Base-by-base conservation (phyloP, 164 flowering plant genomes). In the Magnolia kwangsiensis region DNA sequence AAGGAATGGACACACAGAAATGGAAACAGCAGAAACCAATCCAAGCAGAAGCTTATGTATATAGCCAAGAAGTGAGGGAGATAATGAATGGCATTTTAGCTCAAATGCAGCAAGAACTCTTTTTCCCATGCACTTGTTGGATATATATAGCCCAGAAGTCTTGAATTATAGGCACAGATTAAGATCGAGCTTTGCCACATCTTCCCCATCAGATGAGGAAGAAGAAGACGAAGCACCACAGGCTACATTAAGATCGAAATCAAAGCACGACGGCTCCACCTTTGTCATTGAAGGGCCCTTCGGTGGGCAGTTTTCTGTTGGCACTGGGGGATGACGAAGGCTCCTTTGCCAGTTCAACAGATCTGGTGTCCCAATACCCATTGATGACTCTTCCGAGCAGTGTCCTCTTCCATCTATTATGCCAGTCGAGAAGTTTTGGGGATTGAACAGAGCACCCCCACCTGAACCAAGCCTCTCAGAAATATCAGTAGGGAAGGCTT, bases 341-440 rank as follows among this genome's bases (percentile, higher is more conserved):
- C 88, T 78, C 79, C 86, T 86, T 70, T 86, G 86, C 90, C 89
- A 86, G 72, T 84, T 83, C 80, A 81, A 45, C 51, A 75, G 74
- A 21, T 83, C 83, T 55, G 74, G 78, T 37, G 85, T 83, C 69
- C 89, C 88, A 4, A 5, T 24, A 13, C 68, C 37, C 11, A 8
- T 10, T 21, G 37, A 19, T 13, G 66, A 65, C 78, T 77, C 72
- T 69, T 76, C 27, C 79, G 76, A 75, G 80, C 58, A 37, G 59
- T 37, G 21, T 65, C 81, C 69, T 77, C 80, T 20, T 76, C 74
- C 50, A 80, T 70, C 29, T 80, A 71, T 75, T 85, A 80, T 16
- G 83, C 85, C 29, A 8, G 27, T 20, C 45, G 7, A 37, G 14
- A 21, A 3, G 68, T 65, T 23, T 24, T 65, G 68, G 68, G 68